Base-by-base conservation (phyloP, 768 basidiomycete genomes). In the Lactarius deliciosus region DNA sequence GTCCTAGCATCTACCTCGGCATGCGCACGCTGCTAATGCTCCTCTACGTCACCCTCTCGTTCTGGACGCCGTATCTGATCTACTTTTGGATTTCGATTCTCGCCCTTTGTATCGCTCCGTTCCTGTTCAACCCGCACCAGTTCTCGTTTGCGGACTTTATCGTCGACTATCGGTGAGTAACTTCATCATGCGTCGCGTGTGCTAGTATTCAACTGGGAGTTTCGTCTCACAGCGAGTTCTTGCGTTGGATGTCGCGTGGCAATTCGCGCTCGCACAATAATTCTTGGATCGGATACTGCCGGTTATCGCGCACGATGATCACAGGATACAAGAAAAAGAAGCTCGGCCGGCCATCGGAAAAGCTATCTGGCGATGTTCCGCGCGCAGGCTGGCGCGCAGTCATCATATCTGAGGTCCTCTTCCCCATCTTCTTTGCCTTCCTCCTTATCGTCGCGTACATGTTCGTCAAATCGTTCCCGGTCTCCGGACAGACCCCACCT, bases 271-370 rank as follows among this genome's bases (percentile, higher is more conserved):
- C 94, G 25, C 97, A 99, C 77, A 91, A 86, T 73, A 99, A 98
- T 77, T 97, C 96, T 5, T 99, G 97, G 97, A 96, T 98, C 71
- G 96, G 97, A 0, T 99, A 98, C 77, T 99, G 97, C 76, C 92
- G 97, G 61, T 81, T 99, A 56, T 94, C 94, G n/a, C 84, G 97
- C 60, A 99, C 97, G 20, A 91, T 94, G 86, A 96, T 99, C 75
- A 99, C 97, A 20, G 97, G 97, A n/a, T 99, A 95, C 86, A 98
- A 98, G 85, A 93, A 92, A 82, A 98, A 98, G 84, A 87, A 87
- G 71, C 86, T 99, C 7, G 97, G 97, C 25, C 91, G 94, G 74
- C 97, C 97, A 2, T 98, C 96, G 0, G 96, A 98, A 78, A 98
- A 97, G 78, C 83, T 98, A 32, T 96, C 96, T 6, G 91, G 91